Base-by-base conservation (phyloP, 305 asterid genomes). In the Solanum aculeatissimum region DNA sequence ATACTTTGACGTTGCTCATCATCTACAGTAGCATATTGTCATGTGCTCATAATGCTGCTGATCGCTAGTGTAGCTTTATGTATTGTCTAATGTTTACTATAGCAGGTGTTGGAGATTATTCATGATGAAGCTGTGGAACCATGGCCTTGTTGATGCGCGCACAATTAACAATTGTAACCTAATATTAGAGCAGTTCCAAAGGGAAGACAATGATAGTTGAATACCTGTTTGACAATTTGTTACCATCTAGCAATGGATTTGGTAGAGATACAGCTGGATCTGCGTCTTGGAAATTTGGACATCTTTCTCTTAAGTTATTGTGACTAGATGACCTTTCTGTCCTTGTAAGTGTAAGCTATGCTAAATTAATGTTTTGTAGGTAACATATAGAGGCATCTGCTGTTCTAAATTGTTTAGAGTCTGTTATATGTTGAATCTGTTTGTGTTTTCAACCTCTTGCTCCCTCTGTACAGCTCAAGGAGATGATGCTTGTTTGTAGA, bases 71-170 rank as follows among this genome's bases (percentile, higher is more conserved):
- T 53, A 78, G 83, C 66, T 53, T 78, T 78, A 19, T 78, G 32
- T 75, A 6, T 78, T 4, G 63, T 53, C 32, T 40, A 53, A 53
- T 78, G 19, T 53, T 71, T 82, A 32, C 74, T 85, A 42, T 84
- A 40, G 84, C 90, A 97, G 99, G 96, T 94, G 98, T 85, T 97
- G 99, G 99, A 94, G 94, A 90, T 88, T 97, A 60, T 94, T 93
- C 71, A 93, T 97, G 99, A 87, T 92, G 65, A 95, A 97, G 87
- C 91, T 97, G 16, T 97, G 99, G 99, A 97, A 93, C 82, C 98
- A 95, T 54, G 99, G 99, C 45, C 93, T 97, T 29, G 94, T 95
- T 51, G 99, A 94, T 83, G 93, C 95, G 3, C 97, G 95, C 40
- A 79, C 93, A 2, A 91, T 97, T 95, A 93, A 95, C 91, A 92